Base-by-base conservation (phyloP, 352 stramenopile species). In the Aphanomyces cochlioides region DNA sequence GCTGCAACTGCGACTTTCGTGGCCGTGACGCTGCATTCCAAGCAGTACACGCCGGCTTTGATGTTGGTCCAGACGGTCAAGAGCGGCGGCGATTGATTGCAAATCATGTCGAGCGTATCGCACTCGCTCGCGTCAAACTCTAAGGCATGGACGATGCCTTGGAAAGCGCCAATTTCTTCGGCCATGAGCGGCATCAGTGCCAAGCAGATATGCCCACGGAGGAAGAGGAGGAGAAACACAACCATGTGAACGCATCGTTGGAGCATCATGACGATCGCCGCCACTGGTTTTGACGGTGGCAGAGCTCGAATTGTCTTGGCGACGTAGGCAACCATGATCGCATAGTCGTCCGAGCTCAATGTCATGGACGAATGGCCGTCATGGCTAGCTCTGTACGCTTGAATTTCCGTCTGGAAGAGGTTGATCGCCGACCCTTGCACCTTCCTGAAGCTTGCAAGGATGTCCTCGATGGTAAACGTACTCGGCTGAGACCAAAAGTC, bases 21-120 rank as follows among this genome's bases (percentile, higher is more conserved):
- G 41, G 92, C 77, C 13, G 78, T 82, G 43, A 90, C 76, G 36
- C 80, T 84, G 7, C 78, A 80, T 72, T 93, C 84, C 13, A 95
- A 69, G 50, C 82, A 90, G 60, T 91, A 89, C 43, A 91, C 77
- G 10, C 75, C 80, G 0, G 79, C 78, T 66, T 90, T 89, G 7
- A 88, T 47, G 66, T 95, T 95, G 60, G 80, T 71, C 87, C 85
- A 93, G 47, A 95, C 82, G 28, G 74, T 78, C 37, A 87, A 54
- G 12, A 92, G 72, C 28, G 84, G 83, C 3, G 87, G 92, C n/a
- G 75, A 84, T 12, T 88, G 72, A 66, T 93, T 65, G 65, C 91
- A 75, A 36, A 94, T 78, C 59, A 84, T 80, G 57, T 94, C 82
- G 38, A 82, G 79, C 34, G 74, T 28, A 12, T 89, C 73, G 1